Conservation (phyloP, 2,329 filamentous ascomycete species). For the Trichoderma atrobrunneum region DNA sequence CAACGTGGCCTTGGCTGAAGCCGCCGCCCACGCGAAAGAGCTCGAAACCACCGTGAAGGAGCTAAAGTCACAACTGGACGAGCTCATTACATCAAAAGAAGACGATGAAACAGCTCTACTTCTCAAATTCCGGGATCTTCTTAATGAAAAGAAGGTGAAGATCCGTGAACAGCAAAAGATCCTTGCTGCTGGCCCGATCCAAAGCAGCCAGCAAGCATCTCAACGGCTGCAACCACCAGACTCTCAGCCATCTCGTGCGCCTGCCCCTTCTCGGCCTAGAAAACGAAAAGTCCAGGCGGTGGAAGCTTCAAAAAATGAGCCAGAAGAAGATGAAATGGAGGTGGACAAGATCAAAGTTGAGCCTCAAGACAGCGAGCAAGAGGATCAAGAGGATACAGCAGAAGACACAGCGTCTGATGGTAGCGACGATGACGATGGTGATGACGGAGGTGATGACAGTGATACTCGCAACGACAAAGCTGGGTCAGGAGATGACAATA, state of each 20-base stretch:
- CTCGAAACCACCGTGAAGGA: constrained; percentile 57
- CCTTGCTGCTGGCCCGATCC: constrained; percentile 42
- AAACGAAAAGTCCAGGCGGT: constrained; percentile 51
- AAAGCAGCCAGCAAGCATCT: constrained; percentile 22
- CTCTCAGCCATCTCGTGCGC: constrained; percentile 29
- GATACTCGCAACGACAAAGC: constrained; percentile 8
- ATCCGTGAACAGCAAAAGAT: constrained; percentile 70
- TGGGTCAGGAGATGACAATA: not conserved
- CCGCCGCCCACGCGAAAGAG: constrained; percentile 41
- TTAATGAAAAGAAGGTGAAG: constrained; percentile 79
- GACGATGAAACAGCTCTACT: constrained; percentile 65
- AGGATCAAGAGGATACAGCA: constrained; percentile 37
- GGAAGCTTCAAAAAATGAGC: constrained; percentile 34
- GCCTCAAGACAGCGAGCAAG: constrained; percentile 41
- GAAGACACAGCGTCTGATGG: constrained; percentile 41
- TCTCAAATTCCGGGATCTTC: constrained; percentile 65
- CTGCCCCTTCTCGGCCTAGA: constrained; percentile 38
- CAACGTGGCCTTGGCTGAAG: constrained; percentile 41
- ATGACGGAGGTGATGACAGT: constrained; percentile 29
- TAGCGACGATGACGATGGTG: constrained; percentile 38
- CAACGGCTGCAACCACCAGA: constrained; percentile 25
- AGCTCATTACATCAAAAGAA: constrained; percentile 63
- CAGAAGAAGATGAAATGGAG: constrained; percentile 50
- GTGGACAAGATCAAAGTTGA: constrained; percentile 40
- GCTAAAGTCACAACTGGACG: constrained; percentile 62